Evolutionary conservation across 2,329 filamentous ascomycete species (phyloP).

Genomic region (Tricladium varicosporioides): DNA sequence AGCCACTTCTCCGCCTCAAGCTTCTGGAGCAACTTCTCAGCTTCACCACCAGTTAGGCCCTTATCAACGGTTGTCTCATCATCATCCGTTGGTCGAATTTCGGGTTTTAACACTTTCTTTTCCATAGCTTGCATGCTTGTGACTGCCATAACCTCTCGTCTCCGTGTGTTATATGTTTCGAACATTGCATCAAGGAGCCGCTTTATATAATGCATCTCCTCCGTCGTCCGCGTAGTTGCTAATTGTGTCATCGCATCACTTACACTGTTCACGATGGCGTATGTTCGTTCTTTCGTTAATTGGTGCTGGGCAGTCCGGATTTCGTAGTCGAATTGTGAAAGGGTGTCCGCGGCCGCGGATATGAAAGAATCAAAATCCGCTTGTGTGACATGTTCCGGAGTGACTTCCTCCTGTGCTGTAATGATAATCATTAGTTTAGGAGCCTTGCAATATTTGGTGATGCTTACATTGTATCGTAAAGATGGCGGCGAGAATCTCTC

Average conservation of each 20-base stretch:
- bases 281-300: constrained; percentile 62
- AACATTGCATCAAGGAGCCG: constrained; percentile 89
- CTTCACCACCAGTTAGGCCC: constrained; percentile 73
- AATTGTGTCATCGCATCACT: constrained; percentile 84
- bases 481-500: constrained; percentile 74
- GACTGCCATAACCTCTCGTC: constrained; percentile 82
- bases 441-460: neutral
- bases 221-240: constrained; percentile 74
- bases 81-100: constrained; percentile 28
- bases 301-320: constrained; percentile 77
- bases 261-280: constrained; percentile 82
- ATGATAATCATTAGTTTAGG: neutral
- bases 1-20: constrained; percentile 84
- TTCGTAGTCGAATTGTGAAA: constrained; percentile 83
- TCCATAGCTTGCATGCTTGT: constrained; percentile 71
- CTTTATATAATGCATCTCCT: constrained; percentile 89
- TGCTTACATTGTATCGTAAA: constrained; percentile 46
- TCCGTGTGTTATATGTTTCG: constrained; percentile 75
- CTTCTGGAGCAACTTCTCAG: constrained; percentile 66
- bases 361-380: constrained; percentile 70
- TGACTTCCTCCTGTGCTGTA: constrained; percentile 43
- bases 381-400: constrained; percentile 62
- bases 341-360: constrained; percentile 64
- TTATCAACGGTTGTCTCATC: constrained; percentile 40
- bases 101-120: constrained; percentile 64